These are phyloP conservation scores for Diplogelasinospora grovesii DNA, from an alignment of 495 filamentous ascomycete genomes.

Conservation along the genomic window DNA sequence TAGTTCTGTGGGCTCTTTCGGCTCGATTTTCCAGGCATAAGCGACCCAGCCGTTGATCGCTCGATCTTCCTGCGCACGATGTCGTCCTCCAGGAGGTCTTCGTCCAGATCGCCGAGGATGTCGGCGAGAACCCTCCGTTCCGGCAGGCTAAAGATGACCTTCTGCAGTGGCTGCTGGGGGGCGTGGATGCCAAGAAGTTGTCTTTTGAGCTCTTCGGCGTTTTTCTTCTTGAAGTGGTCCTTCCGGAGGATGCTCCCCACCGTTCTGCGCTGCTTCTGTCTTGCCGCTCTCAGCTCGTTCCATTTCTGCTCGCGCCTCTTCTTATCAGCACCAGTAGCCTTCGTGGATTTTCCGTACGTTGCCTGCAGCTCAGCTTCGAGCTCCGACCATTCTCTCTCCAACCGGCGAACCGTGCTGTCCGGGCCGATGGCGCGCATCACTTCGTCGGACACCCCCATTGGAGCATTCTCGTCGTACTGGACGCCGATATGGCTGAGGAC, in stretches of 20 bases:
- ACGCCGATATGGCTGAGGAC: conserved; percentile 1
- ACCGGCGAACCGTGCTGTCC: not conserved
- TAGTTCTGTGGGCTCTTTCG: conserved; percentile 1
- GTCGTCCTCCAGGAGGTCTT: not conserved
- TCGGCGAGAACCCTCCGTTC: conserved; percentile 2
- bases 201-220: conserved; percentile 1
- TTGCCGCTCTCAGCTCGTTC: conserved; percentile 2
- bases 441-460: conserved; percentile 2
- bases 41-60: not conserved
- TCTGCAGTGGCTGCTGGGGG: conserved; percentile 2
- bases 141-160: not conserved
- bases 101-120: conserved; percentile 1
- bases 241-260: conserved; percentile 1
- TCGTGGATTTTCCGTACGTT: conserved; percentile 1
- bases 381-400: conserved; percentile 1
- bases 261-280: conserved; percentile 2
- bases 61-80: not conserved
- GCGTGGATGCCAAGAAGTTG: conserved; percentile 1
- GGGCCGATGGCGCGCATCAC: conserved; percentile 1
- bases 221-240: not conserved
- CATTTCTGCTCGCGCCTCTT: not conserved
- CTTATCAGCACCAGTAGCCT: conserved; percentile 1
- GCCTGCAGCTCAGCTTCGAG: conserved; percentile 1
- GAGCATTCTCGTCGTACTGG: conserved; percentile 1
- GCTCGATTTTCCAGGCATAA: conserved; percentile 2